Evolutionary conservation across 1,284 basidiomycete genomes (phyloP).

Genomic region (Tilletia caries): DNA sequence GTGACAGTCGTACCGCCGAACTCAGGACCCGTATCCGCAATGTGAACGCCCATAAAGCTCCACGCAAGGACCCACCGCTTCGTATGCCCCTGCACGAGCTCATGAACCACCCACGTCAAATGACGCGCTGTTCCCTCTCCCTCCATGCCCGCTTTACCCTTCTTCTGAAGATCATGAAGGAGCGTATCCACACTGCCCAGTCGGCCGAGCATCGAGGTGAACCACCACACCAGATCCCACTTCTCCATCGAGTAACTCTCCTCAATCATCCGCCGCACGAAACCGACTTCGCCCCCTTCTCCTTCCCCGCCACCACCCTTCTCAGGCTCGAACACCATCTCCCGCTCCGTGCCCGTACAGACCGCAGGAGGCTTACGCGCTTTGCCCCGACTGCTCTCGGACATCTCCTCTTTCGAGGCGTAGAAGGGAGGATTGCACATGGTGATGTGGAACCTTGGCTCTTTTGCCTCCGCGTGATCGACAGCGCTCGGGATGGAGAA

Average conservation of each 20-base stretch:
- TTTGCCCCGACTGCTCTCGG: slow-evolving; percentile 21
- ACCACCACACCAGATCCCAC: slow-evolving; percentile 61
- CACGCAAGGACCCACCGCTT: slow-evolving; percentile 83
- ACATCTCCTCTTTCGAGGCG: slow-evolving; percentile 66
- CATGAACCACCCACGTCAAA: slow-evolving; percentile 67
- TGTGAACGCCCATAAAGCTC: slow-evolving; percentile 66
- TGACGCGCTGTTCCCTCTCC: slow-evolving; percentile 62
- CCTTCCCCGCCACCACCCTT: not conserved
- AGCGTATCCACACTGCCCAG: slow-evolving; percentile 68
- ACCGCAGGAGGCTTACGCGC: slow-evolving; percentile 28
- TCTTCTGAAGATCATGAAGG: slow-evolving; percentile 61
- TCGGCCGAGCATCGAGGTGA: slow-evolving; percentile 85
- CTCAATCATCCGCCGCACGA: slow-evolving; percentile 72
- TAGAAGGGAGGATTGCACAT: slow-evolving; percentile 99
- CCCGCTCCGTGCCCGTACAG: slow-evolving; percentile 75
- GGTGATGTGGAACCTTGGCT: slow-evolving; percentile 56
- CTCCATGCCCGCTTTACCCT: slow-evolving; percentile 43
- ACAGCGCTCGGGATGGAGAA: slow-evolving; percentile 48
- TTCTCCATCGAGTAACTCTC: slow-evolving; percentile 65
- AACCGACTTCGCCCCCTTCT: slow-evolving; percentile 73
- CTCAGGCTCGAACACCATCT: slow-evolving; percentile 68
- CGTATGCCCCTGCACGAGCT: slow-evolving; percentile 79
- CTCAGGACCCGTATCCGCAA: slow-evolving; percentile 54
- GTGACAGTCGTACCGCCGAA: slow-evolving; percentile 1
- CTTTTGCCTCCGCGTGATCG: not conserved